Conservation (phyloP, 805 yeast species). For the Metschnikowia lochheadii region DNA sequence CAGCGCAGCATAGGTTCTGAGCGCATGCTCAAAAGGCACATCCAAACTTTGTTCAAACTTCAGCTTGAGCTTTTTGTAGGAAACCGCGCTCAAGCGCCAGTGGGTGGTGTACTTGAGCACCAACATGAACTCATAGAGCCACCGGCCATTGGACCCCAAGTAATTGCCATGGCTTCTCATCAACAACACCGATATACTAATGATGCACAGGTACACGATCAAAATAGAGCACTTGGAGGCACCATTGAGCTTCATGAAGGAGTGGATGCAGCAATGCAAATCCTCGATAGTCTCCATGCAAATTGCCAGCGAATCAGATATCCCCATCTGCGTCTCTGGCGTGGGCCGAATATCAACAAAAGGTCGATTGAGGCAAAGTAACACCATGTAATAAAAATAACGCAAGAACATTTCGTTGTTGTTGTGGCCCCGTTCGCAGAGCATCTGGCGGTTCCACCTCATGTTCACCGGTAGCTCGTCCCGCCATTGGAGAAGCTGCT, state of each 20-base stretch:
- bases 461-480: conserved; percentile 6
- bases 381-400: conserved; percentile 13
- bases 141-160: background rate
- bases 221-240: conserved; percentile 9
- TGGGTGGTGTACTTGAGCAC: conserved; percentile 6
- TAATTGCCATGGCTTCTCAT: conserved; percentile 1
- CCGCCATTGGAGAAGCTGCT: conserved; percentile 10
- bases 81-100: conserved; percentile 11
- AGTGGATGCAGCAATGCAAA: conserved; percentile 7
- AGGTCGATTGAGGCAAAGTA: conserved; percentile 13
- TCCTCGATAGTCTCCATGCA: conserved; percentile 9
- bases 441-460: conserved; percentile 6
- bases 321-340: background rate
- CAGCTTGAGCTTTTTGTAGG: conserved; percentile 7
- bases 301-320: conserved; percentile 1
- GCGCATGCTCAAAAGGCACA: conserved; percentile 6
- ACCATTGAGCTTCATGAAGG: conserved; percentile 10
- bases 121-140: conserved; percentile 13
- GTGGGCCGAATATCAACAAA: conserved; percentile 7
- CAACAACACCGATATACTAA: conserved; percentile 9
- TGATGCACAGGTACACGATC: conserved; percentile 13
- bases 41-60: conserved; percentile 6
- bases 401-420: conserved; percentile 12
- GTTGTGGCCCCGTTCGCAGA: conserved; percentile 8
- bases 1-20: background rate